Conservation (phyloP, 164 flowering plant genomes). For the Vitis amurensis region DNA sequence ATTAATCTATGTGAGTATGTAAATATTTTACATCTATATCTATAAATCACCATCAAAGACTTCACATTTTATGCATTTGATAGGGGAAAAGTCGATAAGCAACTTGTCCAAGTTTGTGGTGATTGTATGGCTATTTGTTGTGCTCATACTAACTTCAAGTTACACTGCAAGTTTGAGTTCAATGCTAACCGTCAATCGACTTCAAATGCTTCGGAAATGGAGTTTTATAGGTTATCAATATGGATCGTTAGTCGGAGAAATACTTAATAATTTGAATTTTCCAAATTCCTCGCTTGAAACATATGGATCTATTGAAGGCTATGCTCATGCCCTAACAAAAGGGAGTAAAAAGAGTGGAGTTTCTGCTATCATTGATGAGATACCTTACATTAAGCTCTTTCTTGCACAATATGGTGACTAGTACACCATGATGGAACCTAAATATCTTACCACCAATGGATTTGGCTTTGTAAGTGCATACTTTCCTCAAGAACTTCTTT, state of each 20-base stretch:
- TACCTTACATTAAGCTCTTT: slow-evolving; percentile 25
- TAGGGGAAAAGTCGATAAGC: slow-evolving; percentile 23
- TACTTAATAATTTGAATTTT: neutral
- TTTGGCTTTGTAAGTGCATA: slow-evolving; percentile 32
- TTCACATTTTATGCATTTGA: too few relatives aligned
- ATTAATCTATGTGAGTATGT: too few relatives aligned
- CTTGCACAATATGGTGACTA: slow-evolving; percentile 10
- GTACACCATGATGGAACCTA: slow-evolving; percentile 8
- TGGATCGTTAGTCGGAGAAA: neutral
- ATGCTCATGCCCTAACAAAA: slow-evolving; percentile 15
- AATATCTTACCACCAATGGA: slow-evolving; percentile 12
- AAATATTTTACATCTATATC: too few relatives aligned
- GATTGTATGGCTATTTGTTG: slow-evolving; percentile 25
- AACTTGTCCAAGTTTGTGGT: slow-evolving; percentile 26
- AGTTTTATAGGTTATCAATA: slow-evolving; percentile 7
- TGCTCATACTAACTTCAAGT: slow-evolving; percentile 24
- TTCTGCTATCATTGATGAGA: slow-evolving; percentile 23
- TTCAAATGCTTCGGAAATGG: slow-evolving; percentile 2
- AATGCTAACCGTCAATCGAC: slow-evolving; percentile 16
- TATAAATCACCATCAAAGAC: too few relatives aligned
- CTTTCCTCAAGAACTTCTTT: too few relatives aligned
- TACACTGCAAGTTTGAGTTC: slow-evolving; percentile 30
- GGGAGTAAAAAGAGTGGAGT: slow-evolving; percentile 23
- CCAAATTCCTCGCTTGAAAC: neutral
- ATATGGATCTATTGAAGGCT: neutral